phyloP scores from a whole-genome alignment of 1,284 basidiomycete species.

The Puccinia horiana region DNA sequence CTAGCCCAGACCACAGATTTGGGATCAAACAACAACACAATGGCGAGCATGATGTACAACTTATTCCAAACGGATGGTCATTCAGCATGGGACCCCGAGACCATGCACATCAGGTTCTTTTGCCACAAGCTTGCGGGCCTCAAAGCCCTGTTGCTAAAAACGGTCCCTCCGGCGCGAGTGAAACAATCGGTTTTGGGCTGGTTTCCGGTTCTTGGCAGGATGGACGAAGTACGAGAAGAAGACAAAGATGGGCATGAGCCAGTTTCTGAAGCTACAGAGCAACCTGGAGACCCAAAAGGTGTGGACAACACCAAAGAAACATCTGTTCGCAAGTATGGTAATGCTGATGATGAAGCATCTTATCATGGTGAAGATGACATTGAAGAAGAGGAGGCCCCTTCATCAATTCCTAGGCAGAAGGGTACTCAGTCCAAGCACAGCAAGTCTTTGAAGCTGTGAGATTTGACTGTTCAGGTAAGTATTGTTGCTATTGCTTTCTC shows the following conservation, averaged over 20 bases:
- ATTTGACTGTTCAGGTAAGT: not conserved
- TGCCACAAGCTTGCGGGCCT: conserved; percentile 2
- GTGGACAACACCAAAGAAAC: not conserved
- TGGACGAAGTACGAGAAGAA: not conserved
- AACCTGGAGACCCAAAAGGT: not conserved
- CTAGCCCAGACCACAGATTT: too few species aligned
- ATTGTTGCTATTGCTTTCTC: not conserved
- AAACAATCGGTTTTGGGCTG: not conserved
- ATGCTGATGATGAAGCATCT: not conserved
- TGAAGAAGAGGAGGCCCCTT: not conserved
- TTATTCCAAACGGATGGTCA: not conserved
- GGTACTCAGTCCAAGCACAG: not conserved
- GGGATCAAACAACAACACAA: too few species aligned
- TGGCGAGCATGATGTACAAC: too few species aligned
- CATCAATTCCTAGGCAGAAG: too few species aligned
- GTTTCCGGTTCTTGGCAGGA: not conserved
- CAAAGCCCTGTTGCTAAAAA: not conserved
- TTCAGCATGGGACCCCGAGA: not conserved
- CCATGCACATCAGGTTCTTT: conserved; percentile 15
- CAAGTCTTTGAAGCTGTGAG: not conserved
- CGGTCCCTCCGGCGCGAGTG: not conserved
- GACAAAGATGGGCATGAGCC: not conserved
- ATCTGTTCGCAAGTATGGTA: not conserved
- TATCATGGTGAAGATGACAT: not conserved
- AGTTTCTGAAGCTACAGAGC: not conserved